Evolutionary conservation across 2,329 filamentous ascomycete genomes (phyloP), one percentile per base, ranked within the genome.

Genomic region (Rasamsonia emersonii): DNA sequence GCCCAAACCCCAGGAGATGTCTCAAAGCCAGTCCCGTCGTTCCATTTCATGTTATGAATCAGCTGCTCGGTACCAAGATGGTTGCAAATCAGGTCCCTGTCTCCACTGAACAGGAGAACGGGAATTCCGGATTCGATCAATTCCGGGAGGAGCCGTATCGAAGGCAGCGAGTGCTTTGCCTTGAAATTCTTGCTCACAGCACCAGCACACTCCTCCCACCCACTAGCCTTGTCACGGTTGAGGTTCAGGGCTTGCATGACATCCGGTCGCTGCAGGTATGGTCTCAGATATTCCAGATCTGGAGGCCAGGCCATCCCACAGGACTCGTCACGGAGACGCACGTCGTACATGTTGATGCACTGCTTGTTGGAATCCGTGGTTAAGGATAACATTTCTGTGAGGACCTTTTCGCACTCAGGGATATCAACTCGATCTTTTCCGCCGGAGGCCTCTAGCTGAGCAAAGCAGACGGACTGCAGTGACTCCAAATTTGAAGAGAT

Each of bases 241-340:
- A 98, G 75, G 54, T 98, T 83, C 20, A 98, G 68, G 1, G 91
- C 91, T 4, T 68, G 51, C 16, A 75, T 67, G 9, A 98, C 91
- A 28, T 94, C 86, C n/a, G 68, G 51, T 35, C 79, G 79, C 36
- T 84, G 82, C 32, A 98, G 73, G 57, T 96, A 98, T 0, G 86
- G 85, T 4, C 77, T 84, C 14, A 98, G 74, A 30, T 73, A 54
- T 28, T 61, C 59, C 50, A 98, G 68, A 61, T 98, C 91, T 42
- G 86, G 82, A 18, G 91, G 91, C 93, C 93, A 98, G 64, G 86
- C 89, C 88, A 94, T 94, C 45, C 91, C 91, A 57, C 91, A 98
- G 41, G 79, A 81, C 5, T 65, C 65, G 58, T 98, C 91, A 42
- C 70, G 78, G 28, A 95, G 71, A 28, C 89, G 84, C 32, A 96